phyloP scores from a whole-genome alignment of 495 filamentous ascomycete species.

The Penicillium subrubescens region DNA sequence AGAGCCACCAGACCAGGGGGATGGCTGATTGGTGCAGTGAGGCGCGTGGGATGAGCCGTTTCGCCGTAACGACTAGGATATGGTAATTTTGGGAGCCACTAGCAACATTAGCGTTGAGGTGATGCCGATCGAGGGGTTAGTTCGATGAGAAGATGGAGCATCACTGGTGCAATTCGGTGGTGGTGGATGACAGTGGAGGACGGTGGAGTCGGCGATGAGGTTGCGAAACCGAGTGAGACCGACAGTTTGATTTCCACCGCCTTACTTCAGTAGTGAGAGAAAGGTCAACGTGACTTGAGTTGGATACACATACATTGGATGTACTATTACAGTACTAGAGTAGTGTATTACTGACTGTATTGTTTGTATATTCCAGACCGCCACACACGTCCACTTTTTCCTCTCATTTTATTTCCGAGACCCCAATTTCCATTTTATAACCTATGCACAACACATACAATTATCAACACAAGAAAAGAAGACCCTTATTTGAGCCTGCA shows the following conservation, averaged over 20 bases:
- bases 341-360: background rate
- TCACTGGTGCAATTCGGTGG: background rate
- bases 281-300: background rate
- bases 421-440: background rate
- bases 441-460: background rate
- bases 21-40: slow-evolving; percentile 13
- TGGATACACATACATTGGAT: background rate
- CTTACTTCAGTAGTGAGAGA: background rate
- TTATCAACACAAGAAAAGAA: background rate
- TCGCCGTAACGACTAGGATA: slow-evolving; percentile 13
- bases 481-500: background rate
- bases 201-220: slow-evolving; percentile 1
- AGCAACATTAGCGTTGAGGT: slow-evolving; percentile 14
- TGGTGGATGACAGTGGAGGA: background rate
- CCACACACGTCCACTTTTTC: background rate
- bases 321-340: background rate
- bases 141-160: background rate
- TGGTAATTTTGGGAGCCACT: slow-evolving; percentile 23
- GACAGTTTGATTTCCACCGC: background rate
- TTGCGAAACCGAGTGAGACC: slow-evolving; percentile 5
- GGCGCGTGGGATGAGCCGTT: slow-evolving; percentile 17
- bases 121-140: slow-evolving; percentile 9
- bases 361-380: slow-evolving; percentile 4
- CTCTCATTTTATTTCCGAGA: background rate
- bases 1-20: background rate